Evolutionary conservation across 2,329 filamentous ascomycete genomes (phyloP), one percentile per base, ranked within the genome.

Genomic region (Colletotrichum kahawae): DNA sequence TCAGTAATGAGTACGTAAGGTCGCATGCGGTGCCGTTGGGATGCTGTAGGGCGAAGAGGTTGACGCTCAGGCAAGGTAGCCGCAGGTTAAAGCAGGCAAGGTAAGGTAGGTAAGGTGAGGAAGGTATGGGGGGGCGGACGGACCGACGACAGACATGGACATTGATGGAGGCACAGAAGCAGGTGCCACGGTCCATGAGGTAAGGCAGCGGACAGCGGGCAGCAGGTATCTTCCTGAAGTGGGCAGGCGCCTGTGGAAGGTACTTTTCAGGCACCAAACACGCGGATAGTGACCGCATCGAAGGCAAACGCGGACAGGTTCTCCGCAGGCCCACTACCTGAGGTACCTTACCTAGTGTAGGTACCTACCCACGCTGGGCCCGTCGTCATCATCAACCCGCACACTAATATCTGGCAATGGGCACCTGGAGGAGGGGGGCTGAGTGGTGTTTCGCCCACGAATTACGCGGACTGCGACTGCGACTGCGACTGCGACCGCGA

Each of bases 381-480:
- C 54, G 27, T 75, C 72, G 57, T 75, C 72, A 67, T 75, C 72
- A 59, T 56, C 63, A 67, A 64, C 31, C 34, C 34, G 66, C 54
- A 57, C 21, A 29, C 29, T 43, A 48, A 21, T 21, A 48, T 48
- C 43, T 48, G 43, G n/a, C 43, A n/a, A 21, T 48, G 43, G 43
- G 43, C n/a, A 48, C n/a, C 43, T 6, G 43, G 43, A 48, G 38
- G 43, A 38, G 71, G 71, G 43, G 54, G 71, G 71, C 71, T 74
- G 60, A 71, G 71, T 60, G 57, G 34, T 56, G 65, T 69, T 65
- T 64, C 67, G 67, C 72, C 62, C n/a, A 67, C 34, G 72, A 75
- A 62, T 75, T 71, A 75, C 69, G 72, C 63, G 69, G 69, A 62
- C 56, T 48, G n/a, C 8, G 10, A 16, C 64, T 48, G 36, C 43